Evolutionary conservation across 495 filamentous ascomycete genomes (phyloP).

Genomic region (Rusavskia elegans): DNA sequence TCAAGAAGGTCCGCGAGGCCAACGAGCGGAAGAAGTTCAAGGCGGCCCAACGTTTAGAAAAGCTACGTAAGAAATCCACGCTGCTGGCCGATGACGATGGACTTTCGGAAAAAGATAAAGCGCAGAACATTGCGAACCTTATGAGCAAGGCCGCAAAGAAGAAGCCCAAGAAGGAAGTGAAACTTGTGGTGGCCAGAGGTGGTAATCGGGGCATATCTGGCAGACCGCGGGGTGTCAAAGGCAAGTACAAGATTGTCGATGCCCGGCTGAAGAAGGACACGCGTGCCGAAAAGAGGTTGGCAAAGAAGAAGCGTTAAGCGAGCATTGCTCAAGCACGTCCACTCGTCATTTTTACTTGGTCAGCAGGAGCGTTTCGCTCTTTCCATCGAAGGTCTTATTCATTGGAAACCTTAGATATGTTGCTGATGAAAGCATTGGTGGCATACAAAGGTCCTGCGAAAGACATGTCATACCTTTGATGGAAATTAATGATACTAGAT

Average conservation of each 20-base stretch:
- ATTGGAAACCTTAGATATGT: conserved; percentile 1
- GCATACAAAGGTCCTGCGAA: conserved; percentile 44
- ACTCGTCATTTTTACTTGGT: too few relatives aligned
- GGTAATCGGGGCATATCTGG: conserved; percentile 66
- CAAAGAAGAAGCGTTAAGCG: conserved; percentile 37
- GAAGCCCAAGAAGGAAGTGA: conserved; percentile 69
- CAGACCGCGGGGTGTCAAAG: conserved; percentile 80
- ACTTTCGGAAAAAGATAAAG: conserved; percentile 90
- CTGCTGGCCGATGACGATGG: conserved; percentile 74
- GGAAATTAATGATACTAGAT: neutral
- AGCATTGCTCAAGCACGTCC: too few relatives aligned
- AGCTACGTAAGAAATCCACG: conserved; percentile 86
- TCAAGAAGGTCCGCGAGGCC: conserved; percentile 98
- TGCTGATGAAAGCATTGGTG: conserved; percentile 35
- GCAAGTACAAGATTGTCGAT: conserved; percentile 98
- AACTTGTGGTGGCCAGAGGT: conserved; percentile 79
- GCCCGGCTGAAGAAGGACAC: conserved; percentile 96
- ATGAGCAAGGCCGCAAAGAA: conserved; percentile 72
- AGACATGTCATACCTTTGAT: conserved; percentile 51
- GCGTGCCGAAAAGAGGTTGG: conserved; percentile 69
- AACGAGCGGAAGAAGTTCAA: conserved; percentile 94
- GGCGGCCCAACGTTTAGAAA: conserved; percentile 77
- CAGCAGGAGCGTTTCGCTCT: too few relatives aligned
- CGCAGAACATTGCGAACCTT: conserved; percentile 62
- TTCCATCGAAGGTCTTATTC: neutral